Evolutionary conservation across 805 yeast species (phyloP).

Genomic region (Cyberlindnera euphorbiae): DNA sequence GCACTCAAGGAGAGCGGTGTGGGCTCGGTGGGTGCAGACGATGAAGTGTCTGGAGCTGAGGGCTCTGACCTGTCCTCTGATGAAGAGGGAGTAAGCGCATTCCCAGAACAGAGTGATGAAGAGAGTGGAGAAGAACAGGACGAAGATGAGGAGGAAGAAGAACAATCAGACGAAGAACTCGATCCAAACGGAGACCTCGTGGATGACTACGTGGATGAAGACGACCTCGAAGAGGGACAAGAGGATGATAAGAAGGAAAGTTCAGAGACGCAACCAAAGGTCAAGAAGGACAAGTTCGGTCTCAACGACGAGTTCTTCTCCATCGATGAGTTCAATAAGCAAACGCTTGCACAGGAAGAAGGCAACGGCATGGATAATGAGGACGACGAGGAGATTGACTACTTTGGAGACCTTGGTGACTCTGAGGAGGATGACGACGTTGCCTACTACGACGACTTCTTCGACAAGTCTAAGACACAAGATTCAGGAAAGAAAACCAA

Average conservation of each 20-base stretch:
- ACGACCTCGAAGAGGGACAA: slow-evolving; percentile 14
- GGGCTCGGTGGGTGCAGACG: slow-evolving; percentile 12
- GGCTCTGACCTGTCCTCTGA: background rate
- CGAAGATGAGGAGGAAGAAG: slow-evolving; percentile 11
- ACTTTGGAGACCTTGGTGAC: slow-evolving; percentile 47
- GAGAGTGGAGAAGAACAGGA: slow-evolving; percentile 18
- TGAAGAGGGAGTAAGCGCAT: slow-evolving; percentile 16
- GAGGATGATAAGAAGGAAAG: slow-evolving; percentile 25
- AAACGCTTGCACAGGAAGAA: slow-evolving; percentile 59
- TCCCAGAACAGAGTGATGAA: slow-evolving; percentile 12
- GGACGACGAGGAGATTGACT: slow-evolving; percentile 48
- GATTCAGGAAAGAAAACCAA: slow-evolving; percentile 23
- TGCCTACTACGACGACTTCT: slow-evolving; percentile 47
- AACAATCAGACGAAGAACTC: slow-evolving; percentile 2
- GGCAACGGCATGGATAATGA: slow-evolving; percentile 31
- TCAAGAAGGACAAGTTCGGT: slow-evolving; percentile 49
- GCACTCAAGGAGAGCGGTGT: slow-evolving; percentile 32
- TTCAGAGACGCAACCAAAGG: slow-evolving; percentile 31
- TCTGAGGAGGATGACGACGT: slow-evolving; percentile 39
- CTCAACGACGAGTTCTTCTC: slow-evolving; percentile 82
- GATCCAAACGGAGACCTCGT: slow-evolving; percentile 14
- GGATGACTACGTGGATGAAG: slow-evolving; percentile 13
- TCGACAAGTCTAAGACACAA: slow-evolving; percentile 35
- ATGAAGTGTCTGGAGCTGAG: slow-evolving; percentile 1
- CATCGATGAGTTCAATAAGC: slow-evolving; percentile 77